Evolutionary conservation across 108 stramenopile species (phyloP).

Genomic region (Asterionellopsis glacialis): DNA sequence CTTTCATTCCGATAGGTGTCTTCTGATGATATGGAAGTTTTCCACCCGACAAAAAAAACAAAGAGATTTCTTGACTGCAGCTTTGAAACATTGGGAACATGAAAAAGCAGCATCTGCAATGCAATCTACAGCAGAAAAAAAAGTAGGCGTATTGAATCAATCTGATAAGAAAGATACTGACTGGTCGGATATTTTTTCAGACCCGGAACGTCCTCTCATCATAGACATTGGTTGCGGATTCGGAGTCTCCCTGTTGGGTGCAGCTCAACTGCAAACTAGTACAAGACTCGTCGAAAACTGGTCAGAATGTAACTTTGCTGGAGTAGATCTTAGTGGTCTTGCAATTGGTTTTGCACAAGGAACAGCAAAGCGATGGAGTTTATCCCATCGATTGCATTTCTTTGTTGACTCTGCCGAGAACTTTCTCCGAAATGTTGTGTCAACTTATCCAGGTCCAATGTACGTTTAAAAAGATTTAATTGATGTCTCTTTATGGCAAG

Average conservation of each 20-base stretch:
- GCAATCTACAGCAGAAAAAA: neutral
- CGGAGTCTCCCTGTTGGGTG: constrained; percentile 38
- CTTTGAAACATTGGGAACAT: constrained; percentile 45
- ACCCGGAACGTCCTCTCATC: constrained; percentile 35
- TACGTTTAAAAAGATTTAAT: neutral
- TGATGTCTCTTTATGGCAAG: too few species aligned
- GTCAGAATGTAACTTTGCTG: constrained; percentile 39
- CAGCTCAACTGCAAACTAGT: constrained; percentile 6
- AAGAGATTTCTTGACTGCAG: constrained; percentile 34
- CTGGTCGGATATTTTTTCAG: constrained; percentile 13
- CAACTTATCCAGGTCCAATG: constrained; percentile 5
- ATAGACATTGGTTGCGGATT: constrained; percentile 47
- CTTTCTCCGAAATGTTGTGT: neutral
- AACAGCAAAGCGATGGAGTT: constrained; percentile 20
- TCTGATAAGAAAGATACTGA: constrained; percentile 2
- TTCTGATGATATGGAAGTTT: constrained; percentile 62
- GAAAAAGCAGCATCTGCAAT: neutral
- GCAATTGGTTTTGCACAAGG: constrained; percentile 36
- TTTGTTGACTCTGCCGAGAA: constrained; percentile 49
- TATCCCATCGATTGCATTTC: constrained; percentile 8
- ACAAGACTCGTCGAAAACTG: constrained; percentile 5
- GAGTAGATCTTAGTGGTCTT: constrained; percentile 41
- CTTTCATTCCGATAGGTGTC: constrained; percentile 53
- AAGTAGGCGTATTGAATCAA: constrained; percentile 1
- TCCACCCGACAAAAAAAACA: constrained; percentile 64